Conservation (phyloP, 1,139 yeast genomes). For the Candida labiduridarum region DNA sequence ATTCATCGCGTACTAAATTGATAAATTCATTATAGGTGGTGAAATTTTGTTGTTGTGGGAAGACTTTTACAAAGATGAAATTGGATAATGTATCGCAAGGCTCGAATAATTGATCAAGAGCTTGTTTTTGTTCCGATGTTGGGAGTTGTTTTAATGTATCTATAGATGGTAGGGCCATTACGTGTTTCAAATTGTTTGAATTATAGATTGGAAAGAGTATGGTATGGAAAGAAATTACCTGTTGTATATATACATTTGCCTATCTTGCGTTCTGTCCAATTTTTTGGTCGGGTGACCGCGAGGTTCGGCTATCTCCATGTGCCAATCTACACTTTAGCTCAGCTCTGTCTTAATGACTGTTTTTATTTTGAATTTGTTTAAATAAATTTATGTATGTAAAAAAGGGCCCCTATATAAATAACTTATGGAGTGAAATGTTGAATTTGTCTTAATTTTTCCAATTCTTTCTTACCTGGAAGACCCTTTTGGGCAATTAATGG, state of each 20-base stretch:
- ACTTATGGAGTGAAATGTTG: conserved; percentile 40
- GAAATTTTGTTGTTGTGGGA: conserved; percentile 17
- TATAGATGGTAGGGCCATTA: conserved; percentile 24
- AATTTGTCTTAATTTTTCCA: conserved; percentile 47
- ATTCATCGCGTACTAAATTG: conserved; percentile 44
- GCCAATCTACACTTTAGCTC: too few relatives aligned
- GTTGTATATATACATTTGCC: too few relatives aligned
- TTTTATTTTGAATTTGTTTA: not conserved
- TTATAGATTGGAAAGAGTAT: not conserved
- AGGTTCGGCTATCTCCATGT: not conserved
- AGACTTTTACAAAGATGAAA: conserved; percentile 39
- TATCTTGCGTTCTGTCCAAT: not conserved
- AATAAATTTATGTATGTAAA: conserved; percentile 10
- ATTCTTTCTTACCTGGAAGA: conserved; percentile 45
- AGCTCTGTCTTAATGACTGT: not conserved
- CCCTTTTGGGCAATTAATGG: conserved; percentile 53
- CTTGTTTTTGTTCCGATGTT: conserved; percentile 26
- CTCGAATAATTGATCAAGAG: conserved; percentile 64
- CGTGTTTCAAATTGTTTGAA: not conserved
- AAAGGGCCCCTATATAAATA: not conserved
- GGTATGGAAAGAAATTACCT: too few relatives aligned
- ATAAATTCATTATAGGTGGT: conserved; percentile 51
- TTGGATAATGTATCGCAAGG: conserved; percentile 59
- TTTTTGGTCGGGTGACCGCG: conserved; percentile 3
- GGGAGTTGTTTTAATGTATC: conserved; percentile 21